A percentile compares a stretch with the other conserved stretches of the same genome.
Conservation (phyloP, 2,329 filamentous ascomycete genomes). For the Penicillium sp. region DNA sequence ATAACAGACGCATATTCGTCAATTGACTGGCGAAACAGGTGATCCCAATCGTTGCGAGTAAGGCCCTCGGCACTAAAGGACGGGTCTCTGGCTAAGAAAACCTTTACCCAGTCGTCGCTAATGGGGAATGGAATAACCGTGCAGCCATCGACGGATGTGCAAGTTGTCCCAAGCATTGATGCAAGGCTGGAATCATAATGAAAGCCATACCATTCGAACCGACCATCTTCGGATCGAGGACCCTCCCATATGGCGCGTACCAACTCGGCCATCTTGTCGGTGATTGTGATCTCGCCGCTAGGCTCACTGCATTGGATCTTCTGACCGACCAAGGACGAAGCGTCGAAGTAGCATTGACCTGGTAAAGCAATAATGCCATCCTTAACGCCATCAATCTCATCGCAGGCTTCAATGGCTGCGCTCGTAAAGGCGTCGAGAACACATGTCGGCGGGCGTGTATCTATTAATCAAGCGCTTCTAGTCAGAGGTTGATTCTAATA, state of each 20-base stretch:
- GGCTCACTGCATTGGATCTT: constrained; percentile 6
- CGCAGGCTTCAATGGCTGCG: constrained; percentile 22
- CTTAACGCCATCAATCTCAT: constrained; percentile 28
- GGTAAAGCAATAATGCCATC: constrained; percentile 30
- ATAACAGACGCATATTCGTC: constrained; percentile 9
- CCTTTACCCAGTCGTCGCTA: constrained; percentile 13
- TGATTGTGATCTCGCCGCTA: constrained; percentile 5
- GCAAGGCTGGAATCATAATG: constrained; percentile 9
- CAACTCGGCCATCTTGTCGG: constrained; percentile 10
- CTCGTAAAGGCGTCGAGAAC: constrained; percentile 14
- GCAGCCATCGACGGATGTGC: constrained; percentile 11
- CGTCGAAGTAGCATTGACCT: constrained; percentile 20
- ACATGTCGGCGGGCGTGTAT: constrained; percentile 12
- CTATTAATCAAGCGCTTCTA: neutral
- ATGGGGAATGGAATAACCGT: constrained; percentile 9
- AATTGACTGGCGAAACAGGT: constrained; percentile 8
- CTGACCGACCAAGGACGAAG: constrained; percentile 8
- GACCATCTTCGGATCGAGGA: constrained; percentile 2
- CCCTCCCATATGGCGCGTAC: constrained; percentile 7
- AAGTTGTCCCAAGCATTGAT: constrained; percentile 9
- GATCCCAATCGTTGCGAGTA: constrained; percentile 3
- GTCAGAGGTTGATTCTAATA: no score
- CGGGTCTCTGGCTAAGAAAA: constrained; percentile 7
- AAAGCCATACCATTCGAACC: constrained; percentile 11
- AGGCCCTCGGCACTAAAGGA: neutral